Percentiles rank a stretch among this genome's conserved stretches.
These are phyloP conservation scores for Pyricularia grisea DNA, from an alignment of 2,329 filamentous ascomycete species.

Conservation along the genomic window DNA sequence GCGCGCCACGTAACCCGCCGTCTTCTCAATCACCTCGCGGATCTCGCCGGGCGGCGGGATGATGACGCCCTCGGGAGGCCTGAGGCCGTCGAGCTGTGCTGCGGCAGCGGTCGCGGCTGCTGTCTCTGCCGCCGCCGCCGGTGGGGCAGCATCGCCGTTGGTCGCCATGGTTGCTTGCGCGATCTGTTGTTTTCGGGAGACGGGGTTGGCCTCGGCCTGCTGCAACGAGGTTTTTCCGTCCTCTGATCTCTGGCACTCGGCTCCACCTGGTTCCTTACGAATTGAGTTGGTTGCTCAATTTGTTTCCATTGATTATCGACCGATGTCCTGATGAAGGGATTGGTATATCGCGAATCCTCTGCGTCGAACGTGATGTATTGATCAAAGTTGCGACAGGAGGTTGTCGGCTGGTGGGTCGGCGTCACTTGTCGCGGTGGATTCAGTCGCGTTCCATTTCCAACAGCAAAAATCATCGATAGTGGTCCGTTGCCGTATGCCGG, in stretches of 20 bases:
- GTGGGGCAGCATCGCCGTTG: constrained; percentile 35
- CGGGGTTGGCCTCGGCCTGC: not conserved
- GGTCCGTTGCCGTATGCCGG: not conserved
- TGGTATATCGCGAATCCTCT: not conserved
- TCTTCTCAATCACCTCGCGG: constrained; percentile 80
- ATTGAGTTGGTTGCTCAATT: not conserved
- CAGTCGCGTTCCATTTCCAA: not conserved
- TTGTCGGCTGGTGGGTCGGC: not conserved
- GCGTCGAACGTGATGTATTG: not conserved
- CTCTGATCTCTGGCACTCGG: not conserved
- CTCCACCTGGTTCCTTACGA: not conserved
- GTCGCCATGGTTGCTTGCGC: constrained; percentile 15
- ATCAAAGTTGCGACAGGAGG: not conserved
- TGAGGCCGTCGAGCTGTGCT: constrained; percentile 53
- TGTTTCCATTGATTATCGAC: not conserved
- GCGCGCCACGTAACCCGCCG: constrained; percentile 77
- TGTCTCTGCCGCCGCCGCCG: not conserved
- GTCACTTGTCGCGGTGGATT: not conserved
- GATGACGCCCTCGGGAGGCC: constrained; percentile 74
- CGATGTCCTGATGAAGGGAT: not conserved
- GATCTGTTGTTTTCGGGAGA: not conserved
- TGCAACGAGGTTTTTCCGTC: not conserved
- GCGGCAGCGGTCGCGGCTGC: constrained; percentile 33
- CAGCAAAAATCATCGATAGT: not conserved
- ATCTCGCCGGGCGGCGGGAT: constrained; percentile 81